Evolutionary conservation across 441 rosid genomes (phyloP), one percentile per base, ranked within the genome.

Genomic region (Hura crepitans): DNA sequence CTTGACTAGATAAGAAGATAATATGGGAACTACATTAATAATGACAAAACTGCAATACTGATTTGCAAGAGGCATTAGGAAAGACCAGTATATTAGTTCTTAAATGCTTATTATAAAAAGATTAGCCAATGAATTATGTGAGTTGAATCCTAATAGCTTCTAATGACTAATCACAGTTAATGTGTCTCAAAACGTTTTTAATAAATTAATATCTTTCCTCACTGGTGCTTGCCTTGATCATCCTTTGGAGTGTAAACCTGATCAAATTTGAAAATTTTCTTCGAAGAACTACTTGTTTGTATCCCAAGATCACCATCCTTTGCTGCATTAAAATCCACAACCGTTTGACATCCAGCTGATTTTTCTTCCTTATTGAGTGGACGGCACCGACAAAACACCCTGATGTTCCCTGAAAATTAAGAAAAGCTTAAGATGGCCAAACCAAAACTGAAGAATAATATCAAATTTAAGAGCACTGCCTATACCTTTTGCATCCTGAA

Each of bases 381-480:
- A 15, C 96, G 92, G 70, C 96, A 92, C 14, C 90, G 90, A 69
- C 97, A 91, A 51, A 86, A 89, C 37, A 91, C 97, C 74, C 96
- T 82, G 62, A 89, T 89, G 72, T 89, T 89, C 74, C 96, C 97
- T 89, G 54, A 68, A 17, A 67, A 50, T 28, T 20, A 6, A 51
- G 54, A 57, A 53, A 46, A 63, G 58, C 31, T 39, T 43, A 6
- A 27, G 8, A 58, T 14, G 14, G 25, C 46, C 64, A 61, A 53
- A 56, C 31, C 47, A 23, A 42, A 15, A 9, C 0, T 9, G 5
- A 22, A 23, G 25, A 17, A 39, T 11, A 45, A 10, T 14, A 43
- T 2, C 31, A 15, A 28, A 54, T 14, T 20, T 39, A 28, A 9
- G 25, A 43, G 23, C 27, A 64, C 14, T 45, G 66, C 39, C 2